A percentile compares a stretch with the other conserved stretches of the same genome.
Evolutionary conservation across 495 filamentous ascomycete species (phyloP).

Genomic region (Penicillium odoratum): DNA sequence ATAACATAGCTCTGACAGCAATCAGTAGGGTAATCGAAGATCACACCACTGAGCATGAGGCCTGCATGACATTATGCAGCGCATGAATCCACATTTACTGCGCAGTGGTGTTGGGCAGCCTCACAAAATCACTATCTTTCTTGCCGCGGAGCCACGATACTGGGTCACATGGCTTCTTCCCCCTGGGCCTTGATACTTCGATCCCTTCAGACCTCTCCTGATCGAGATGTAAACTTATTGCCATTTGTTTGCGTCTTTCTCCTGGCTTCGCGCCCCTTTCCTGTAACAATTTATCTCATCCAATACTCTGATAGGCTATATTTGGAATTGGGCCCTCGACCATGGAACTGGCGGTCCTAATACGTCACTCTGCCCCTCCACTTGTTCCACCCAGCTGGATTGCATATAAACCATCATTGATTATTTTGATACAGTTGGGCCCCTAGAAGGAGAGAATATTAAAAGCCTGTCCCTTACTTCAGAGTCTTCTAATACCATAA

Average conservation of each 20-base stretch:
- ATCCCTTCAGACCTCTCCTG: no score
- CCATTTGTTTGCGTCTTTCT: no score
- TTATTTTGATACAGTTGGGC: not conserved
- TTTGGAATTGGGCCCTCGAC: constrained; percentile 13
- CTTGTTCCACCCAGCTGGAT: not conserved
- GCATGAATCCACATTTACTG: not conserved
- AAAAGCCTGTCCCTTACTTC: no score
- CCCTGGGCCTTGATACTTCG: no score
- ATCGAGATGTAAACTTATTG: no score
- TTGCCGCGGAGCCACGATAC: not conserved
- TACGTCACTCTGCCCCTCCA: constrained; percentile 14
- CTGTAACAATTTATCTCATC: no score
- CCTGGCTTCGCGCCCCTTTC: no score
- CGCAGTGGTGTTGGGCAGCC: not conserved
- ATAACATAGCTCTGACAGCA: not conserved
- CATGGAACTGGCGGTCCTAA: constrained; percentile 14
- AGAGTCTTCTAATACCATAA: no score
- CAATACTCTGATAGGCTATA: constrained; percentile 6
- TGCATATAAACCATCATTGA: not conserved
- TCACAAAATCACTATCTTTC: not conserved
- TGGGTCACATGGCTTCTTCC: no score
- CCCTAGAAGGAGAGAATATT: no score
- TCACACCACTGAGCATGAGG: constrained; percentile 6
- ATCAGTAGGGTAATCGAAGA: constrained; percentile 9
- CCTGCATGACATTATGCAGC: constrained; percentile 8